Percentiles rank a stretch among this genome's conserved stretches.
These are phyloP conservation scores for Vitis labrusca DNA, from an alignment of 164 flowering plant species.

Conservation along the genomic window DNA sequence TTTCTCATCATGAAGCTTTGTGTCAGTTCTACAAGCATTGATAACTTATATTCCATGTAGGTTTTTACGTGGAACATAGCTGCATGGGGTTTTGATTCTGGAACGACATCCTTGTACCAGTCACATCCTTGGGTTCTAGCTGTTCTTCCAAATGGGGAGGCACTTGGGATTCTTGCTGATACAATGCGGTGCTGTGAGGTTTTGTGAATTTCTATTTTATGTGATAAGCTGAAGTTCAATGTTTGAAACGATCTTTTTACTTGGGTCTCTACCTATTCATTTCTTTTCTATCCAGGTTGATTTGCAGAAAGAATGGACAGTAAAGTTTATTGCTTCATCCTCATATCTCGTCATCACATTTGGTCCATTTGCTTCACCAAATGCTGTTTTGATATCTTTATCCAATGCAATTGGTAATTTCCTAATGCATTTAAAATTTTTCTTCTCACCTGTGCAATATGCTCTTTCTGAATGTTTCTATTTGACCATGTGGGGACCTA, in stretches of 20 bases:
- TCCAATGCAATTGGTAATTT: constrained; percentile 79
- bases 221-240: constrained; percentile 29
- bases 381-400: constrained; percentile 60
- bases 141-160: constrained; percentile 82
- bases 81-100: constrained; percentile 79
- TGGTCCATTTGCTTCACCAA: constrained; percentile 88
- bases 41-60: constrained; percentile 29
- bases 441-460: constrained; percentile 4
- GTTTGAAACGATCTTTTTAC: background rate
- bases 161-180: constrained; percentile 94
- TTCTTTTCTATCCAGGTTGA: constrained; percentile 55
- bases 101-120: constrained; percentile 89
- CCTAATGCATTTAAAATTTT: constrained; percentile 1
- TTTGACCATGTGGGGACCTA: background rate
- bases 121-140: constrained; percentile 94
- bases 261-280: background rate
- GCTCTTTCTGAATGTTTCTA: background rate
- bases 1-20: background rate
- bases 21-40: background rate
- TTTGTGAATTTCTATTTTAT: constrained; percentile 9
- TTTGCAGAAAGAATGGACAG: constrained; percentile 53
- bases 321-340: constrained; percentile 46
- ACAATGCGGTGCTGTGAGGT: constrained; percentile 90
- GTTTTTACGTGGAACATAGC: constrained; percentile 89
- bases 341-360: constrained; percentile 82